Base-by-base conservation (phyloP, 768 basidiomycete genomes). In the Coprinopsis sp. region DNA sequence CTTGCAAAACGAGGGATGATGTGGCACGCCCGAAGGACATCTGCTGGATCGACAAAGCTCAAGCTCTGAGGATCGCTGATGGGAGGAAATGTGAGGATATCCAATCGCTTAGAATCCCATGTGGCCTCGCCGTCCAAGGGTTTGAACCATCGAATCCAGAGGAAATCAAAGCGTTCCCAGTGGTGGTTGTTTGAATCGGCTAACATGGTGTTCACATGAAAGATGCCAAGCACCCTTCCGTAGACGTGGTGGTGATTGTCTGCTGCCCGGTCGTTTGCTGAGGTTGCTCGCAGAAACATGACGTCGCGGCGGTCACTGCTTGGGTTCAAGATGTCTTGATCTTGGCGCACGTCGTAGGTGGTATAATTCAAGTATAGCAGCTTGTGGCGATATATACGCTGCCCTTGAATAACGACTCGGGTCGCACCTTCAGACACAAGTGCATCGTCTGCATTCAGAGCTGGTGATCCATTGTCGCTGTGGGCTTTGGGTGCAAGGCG, bases 31-130 rank as follows among this genome's bases (percentile, higher is more conserved):
- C 63, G 54, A 18, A 71, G 31, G 19, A 69, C 58, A 12, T 61
- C 37, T 1, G 51, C 19, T 2, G 66, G 68, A 50, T 70, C 61
- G 8, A 69, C 41, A 51, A 68, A 68, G 2, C 62, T 64, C 43
- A 68, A 68, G 1, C 60, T 61, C 14, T 50, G 51, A 1, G 52
- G 43, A 24, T 63, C 55, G 1, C 33, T 44, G 2, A 48, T 49
- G 5, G 49, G 50, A 3, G 63, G 31, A 54, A 76, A 78, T 0
- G 61, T 62, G 13, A 79, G 28, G 0, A 46, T 40, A 2, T 60
- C 61, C 30, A 71, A 59, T 65, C n/a, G n/a, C n/a, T n/a, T n/a
- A n/a, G 12, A 76, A 63, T 1, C 70, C 59, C 54, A 73, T 16
- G 29, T 21, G 12, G 18, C 11, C 2, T 6, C 4, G 18, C 8